Evolutionary conservation across 306 rosid species (phyloP).

Genomic region (Datisca glomerata): DNA sequence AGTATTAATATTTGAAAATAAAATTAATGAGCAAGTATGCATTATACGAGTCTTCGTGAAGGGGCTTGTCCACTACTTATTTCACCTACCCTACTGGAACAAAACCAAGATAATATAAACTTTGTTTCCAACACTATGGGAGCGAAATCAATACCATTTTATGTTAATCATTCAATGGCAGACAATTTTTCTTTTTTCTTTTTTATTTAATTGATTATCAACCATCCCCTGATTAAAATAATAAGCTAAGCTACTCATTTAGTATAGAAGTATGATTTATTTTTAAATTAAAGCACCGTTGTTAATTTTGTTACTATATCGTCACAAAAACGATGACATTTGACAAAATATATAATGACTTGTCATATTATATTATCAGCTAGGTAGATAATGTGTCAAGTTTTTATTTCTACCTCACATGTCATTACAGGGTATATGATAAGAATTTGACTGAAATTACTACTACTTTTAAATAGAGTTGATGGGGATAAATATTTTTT

Average conservation of each 20-base stretch:
- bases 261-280: background rate
- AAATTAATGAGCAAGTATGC: constrained; percentile 9
- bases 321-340: too few species aligned
- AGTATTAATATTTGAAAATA: background rate
- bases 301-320: background rate
- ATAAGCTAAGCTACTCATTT: background rate
- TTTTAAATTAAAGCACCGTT: background rate
- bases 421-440: too few species aligned
- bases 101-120: background rate
- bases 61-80: constrained; percentile 4
- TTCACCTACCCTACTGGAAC: constrained; percentile 14
- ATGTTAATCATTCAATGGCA: constrained; percentile 15
- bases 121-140: constrained; percentile 14
- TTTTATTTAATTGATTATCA: constrained; percentile 6
- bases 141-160: constrained; percentile 11
- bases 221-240: too few species aligned
- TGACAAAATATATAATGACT: too few species aligned
- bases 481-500: too few species aligned
- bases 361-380: too few species aligned
- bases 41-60: constrained; percentile 10
- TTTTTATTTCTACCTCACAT: too few species aligned
- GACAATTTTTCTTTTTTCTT: constrained; percentile 14
- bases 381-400: too few species aligned
- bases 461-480: too few species aligned
- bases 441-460: too few species aligned